These are phyloP conservation scores for Dendrobium nobile DNA, from an alignment of 106 monocot genomes.

Conservation along the genomic window DNA sequence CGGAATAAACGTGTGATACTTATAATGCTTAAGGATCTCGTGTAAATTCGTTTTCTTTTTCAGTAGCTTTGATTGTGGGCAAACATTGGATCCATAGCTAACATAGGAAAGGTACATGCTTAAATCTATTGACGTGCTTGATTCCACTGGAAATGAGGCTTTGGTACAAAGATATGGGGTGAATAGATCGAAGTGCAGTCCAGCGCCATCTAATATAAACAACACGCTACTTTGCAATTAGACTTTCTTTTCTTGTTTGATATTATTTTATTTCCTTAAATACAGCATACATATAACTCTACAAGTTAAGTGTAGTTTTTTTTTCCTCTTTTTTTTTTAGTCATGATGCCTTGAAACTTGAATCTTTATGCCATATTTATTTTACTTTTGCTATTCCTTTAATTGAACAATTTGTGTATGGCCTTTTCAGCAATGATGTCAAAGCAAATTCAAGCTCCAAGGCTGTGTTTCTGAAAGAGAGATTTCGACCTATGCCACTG, in stretches of 20 bases:
- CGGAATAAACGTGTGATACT: too few species aligned
- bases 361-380: neutral
- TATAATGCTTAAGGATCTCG: too few species aligned
- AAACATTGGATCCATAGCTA: too few species aligned
- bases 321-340: neutral
- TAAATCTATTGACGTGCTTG: too few species aligned
- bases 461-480: slow-evolving; percentile 50
- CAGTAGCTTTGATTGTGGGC: too few species aligned
- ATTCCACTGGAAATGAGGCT: neutral
- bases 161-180: neutral
- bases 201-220: neutral
- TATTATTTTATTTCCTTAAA: neutral
- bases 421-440: slow-evolving; percentile 37
- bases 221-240: neutral
- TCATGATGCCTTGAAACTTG: neutral
- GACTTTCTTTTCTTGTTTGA: neutral
- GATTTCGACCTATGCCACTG: slow-evolving; percentile 81
- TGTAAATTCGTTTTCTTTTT: too few species aligned
- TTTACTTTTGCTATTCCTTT: neutral
- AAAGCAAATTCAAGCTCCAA: slow-evolving; percentile 31
- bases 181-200: neutral
- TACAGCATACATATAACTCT: neutral
- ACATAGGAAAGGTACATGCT: too few species aligned
- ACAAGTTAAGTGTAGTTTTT: neutral
- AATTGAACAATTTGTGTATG: slow-evolving; percentile 5